phyloP scores from a whole-genome alignment of 345 rosid species.

The Dipteronia dyeriana region DNA sequence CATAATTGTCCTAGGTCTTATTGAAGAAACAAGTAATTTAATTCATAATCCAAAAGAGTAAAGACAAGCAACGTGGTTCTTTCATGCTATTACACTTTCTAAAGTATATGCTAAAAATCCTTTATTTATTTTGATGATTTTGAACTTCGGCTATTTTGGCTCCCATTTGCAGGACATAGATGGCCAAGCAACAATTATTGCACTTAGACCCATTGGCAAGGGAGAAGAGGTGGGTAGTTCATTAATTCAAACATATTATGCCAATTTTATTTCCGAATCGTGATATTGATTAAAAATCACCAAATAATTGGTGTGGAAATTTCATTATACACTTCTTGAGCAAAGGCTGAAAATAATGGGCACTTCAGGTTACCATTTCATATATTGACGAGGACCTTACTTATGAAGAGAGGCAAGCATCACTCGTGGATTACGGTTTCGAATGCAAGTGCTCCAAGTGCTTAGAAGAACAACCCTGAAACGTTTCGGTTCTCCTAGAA shows the following conservation, averaged over 20 bases:
- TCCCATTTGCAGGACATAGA: conserved; percentile 67
- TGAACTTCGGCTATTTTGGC: not conserved
- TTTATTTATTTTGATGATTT: conserved; percentile 1
- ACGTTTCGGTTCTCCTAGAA: not conserved
- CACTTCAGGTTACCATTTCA: conserved; percentile 70
- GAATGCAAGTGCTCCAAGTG: conserved; percentile 70
- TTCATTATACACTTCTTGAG: not conserved
- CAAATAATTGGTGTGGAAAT: not conserved
- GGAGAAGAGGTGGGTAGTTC: conserved; percentile 91
- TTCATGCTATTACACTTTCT: not conserved
- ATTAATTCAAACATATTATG: not conserved
- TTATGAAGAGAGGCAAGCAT: conserved; percentile 59
- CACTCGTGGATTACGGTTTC: conserved; percentile 84
- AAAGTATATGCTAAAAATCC: not conserved
- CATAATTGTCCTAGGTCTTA: not conserved
- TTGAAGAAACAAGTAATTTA: not conserved
- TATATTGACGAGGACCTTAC: conserved; percentile 84
- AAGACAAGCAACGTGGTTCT: not conserved
- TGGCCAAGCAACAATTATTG: conserved; percentile 81
- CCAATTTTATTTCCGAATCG: not conserved
- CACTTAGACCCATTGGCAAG: conserved; percentile 48
- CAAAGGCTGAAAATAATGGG: not conserved
- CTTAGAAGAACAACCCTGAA: conserved; percentile 39
- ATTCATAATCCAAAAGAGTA: not conserved
- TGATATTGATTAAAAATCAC: not conserved